A percentile compares a stretch with the other conserved stretches of the same genome.
These are phyloP conservation scores for Lignosus rhinocerotis DNA, from an alignment of 1,284 basidiomycete species.

Conservation along the genomic window DNA sequence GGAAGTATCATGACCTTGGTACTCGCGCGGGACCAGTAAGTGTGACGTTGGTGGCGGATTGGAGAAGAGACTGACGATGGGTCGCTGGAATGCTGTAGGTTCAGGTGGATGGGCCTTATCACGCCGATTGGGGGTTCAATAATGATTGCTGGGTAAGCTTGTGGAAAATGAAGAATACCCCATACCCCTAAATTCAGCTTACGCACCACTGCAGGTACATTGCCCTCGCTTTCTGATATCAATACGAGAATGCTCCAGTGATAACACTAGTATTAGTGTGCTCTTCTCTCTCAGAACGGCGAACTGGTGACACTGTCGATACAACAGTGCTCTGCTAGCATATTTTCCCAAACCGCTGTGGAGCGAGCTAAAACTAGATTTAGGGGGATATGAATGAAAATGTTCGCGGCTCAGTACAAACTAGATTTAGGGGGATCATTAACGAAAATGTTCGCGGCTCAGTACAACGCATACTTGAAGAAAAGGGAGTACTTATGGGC, in stretches of 20 bases:
- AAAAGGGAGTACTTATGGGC: too few relatives aligned
- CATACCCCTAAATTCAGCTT: conserved; percentile 2
- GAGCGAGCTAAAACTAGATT: too few relatives aligned
- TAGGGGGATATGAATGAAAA: too few relatives aligned
- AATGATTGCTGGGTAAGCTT: conserved; percentile 78
- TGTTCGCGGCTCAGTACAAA: too few relatives aligned
- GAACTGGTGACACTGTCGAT: neutral
- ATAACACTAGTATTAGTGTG: neutral
- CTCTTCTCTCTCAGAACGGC: too few relatives aligned
- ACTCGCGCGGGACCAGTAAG: conserved; percentile 56
- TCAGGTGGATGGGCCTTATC: conserved; percentile 68
- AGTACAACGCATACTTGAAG: too few relatives aligned
- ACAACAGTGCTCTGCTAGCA: neutral
- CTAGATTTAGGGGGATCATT: too few relatives aligned
- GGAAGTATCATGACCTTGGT: conserved; percentile 71
- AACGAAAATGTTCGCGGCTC: too few relatives aligned
- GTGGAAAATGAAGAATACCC: neutral
- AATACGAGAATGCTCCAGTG: too few relatives aligned
- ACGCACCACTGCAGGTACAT: conserved; percentile 45
- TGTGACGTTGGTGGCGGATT: conserved; percentile 5
- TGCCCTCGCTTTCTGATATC: conserved; percentile 45
- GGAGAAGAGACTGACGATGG: neutral
- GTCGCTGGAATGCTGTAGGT: conserved; percentile 35
- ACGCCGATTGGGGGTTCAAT: conserved; percentile 74
- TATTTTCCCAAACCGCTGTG: too few relatives aligned